Conservation (phyloP, 2,329 filamentous ascomycete species). For the Diaporthe sp. region DNA sequence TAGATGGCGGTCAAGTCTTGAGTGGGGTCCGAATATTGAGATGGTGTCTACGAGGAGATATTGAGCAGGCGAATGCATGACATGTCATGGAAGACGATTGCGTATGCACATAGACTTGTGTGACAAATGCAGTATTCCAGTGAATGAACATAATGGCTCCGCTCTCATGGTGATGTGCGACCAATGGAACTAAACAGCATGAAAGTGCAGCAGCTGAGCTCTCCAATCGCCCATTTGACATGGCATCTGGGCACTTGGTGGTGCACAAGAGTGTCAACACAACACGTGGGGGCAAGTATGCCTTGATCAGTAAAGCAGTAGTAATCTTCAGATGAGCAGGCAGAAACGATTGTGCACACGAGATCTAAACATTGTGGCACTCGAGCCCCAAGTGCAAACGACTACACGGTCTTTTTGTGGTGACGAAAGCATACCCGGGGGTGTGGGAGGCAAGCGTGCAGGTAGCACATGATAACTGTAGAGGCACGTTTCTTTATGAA, state of each 20-base stretch:
- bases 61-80: neutral
- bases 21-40: neutral
- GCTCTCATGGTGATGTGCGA: neutral
- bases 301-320: neutral
- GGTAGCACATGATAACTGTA: neutral
- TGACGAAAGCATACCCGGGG: neutral
- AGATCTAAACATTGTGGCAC: neutral
- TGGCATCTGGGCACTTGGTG: neutral
- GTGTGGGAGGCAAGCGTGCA: neutral
- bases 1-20: neutral
- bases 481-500: neutral
- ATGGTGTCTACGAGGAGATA: neutral
- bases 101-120: neutral
- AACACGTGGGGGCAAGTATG: neutral
- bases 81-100: neutral
- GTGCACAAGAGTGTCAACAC: neutral
- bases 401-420: fast-evolving
- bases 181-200: neutral
- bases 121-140: neutral
- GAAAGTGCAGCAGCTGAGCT: neutral
- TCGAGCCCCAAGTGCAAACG: neutral
- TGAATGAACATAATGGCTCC: neutral
- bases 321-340: neutral
- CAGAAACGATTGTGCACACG: neutral
- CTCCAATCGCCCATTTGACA: neutral